Percentiles rank a stretch among this genome's conserved stretches.
phyloP scores from a whole-genome alignment of 1,139 yeast species.

The Geotrichum aggregatum region DNA sequence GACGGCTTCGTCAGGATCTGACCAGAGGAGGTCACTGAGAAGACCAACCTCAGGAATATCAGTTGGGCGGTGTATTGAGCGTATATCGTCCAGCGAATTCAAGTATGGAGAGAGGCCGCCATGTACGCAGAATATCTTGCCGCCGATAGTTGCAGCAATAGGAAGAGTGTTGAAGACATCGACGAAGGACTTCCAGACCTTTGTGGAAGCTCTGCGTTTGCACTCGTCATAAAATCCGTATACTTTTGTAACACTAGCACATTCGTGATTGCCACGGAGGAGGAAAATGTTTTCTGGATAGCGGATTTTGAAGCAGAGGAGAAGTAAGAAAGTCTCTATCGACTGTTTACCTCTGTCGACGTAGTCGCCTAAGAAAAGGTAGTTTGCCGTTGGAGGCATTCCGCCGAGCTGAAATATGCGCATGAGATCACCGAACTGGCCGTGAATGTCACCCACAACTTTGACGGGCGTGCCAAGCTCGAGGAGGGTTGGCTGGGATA shows the following conservation, averaged over 20 bases:
- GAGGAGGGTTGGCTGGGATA: constrained; percentile 81
- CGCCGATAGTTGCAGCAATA: constrained; percentile 95
- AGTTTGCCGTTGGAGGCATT: constrained; percentile 97
- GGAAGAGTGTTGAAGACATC: constrained; percentile 98
- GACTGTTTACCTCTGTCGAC: constrained; percentile 98
- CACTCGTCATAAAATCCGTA: constrained; percentile 98
- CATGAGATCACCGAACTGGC: constrained; percentile 92
- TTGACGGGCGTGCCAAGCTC: constrained; percentile 94
- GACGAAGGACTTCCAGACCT: constrained; percentile 95
- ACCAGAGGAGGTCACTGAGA: constrained; percentile 93
- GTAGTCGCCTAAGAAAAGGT: constrained; percentile 90
- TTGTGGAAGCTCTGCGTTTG: constrained; percentile 91
- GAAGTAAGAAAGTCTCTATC: constrained; percentile 84
- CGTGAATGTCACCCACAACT: constrained; percentile 97
- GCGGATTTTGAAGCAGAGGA: constrained; percentile 91
- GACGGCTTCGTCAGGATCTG: constrained; percentile 96
- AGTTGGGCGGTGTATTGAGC: constrained; percentile 97
- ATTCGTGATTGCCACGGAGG: constrained; percentile 91
- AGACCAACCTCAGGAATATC: constrained; percentile 97
- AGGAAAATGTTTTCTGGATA: constrained; percentile 96
- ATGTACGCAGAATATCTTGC: constrained; percentile 96
- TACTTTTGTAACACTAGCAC: constrained; percentile 94
- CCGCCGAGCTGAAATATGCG: constrained; percentile 97
- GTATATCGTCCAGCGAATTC: constrained; percentile 94
- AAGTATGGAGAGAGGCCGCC: constrained; percentile 97